Evolutionary conservation across 2,329 filamentous ascomycete genomes (phyloP).

Genomic region (Trichophyton benhamiae): DNA sequence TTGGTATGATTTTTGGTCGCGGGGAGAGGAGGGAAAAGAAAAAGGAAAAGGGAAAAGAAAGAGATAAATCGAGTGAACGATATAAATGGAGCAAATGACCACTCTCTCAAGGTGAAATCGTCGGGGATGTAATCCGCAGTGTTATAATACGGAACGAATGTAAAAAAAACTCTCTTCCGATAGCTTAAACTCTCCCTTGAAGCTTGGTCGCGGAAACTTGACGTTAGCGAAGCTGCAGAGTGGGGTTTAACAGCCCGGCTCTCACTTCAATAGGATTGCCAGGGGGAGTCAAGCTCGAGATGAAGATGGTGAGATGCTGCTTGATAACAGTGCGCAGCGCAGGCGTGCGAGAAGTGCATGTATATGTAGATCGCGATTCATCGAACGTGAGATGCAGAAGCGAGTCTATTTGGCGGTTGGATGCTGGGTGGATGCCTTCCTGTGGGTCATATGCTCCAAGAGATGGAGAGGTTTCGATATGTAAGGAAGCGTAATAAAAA

Average conservation of each 20-base stretch:
- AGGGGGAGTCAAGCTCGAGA: constrained; percentile 1
- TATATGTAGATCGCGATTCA: constrained; percentile 4
- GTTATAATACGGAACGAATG: background rate
- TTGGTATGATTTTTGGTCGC: constrained; percentile 2
- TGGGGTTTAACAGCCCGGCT: constrained; percentile 4
- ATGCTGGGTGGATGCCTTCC: background rate
- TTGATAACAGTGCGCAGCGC: constrained; percentile 3
- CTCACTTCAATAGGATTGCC: constrained; percentile 2
- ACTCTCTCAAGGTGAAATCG: background rate
- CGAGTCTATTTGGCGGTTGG: constrained; percentile 4
- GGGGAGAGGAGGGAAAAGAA: background rate
- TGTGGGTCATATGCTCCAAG: constrained; percentile 1
- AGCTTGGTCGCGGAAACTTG: constrained; percentile 6
- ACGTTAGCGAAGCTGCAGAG: constrained; percentile 5
- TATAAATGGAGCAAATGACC: constrained; percentile 5
- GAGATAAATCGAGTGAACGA: constrained; percentile 2
- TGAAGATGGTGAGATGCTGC: constrained; percentile 1
- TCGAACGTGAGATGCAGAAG: constrained; percentile 4
- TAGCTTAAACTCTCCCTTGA: constrained; percentile 4
- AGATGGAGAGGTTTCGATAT: background rate
- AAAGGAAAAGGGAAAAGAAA: background rate
- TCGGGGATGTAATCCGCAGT: constrained; percentile 3
- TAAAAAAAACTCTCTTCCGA: constrained; percentile 1
- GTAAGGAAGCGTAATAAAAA: background rate
- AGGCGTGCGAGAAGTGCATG: background rate